A percentile compares a stretch with the other conserved stretches of the same genome.
phyloP scores from a whole-genome alignment of 2,329 filamentous ascomycete genomes.

The Neofusicoccum parvum region DNA sequence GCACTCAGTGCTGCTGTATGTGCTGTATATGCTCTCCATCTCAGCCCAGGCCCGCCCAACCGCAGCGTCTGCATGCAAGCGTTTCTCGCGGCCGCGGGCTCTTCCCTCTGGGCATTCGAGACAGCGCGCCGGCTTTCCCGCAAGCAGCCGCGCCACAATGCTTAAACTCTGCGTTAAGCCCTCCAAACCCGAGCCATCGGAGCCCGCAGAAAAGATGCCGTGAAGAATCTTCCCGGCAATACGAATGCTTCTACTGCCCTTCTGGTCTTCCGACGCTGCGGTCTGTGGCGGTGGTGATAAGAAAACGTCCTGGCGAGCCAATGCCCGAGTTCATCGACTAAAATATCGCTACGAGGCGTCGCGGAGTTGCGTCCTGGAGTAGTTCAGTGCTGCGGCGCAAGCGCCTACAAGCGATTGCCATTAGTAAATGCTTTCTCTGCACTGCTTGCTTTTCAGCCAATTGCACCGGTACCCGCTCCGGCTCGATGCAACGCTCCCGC shows the following conservation, averaged over 20 bases:
- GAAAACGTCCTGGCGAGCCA: not conserved
- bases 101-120: not conserved
- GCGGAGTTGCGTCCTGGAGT: not conserved
- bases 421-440: not conserved
- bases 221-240: not conserved
- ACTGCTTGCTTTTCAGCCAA: not conserved
- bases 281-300: not conserved
- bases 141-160: not conserved
- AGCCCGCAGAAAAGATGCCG: not conserved
- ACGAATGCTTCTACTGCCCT: not conserved
- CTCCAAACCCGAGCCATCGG: not conserved
- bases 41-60: not conserved
- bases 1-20: too few relatives aligned
- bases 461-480: not conserved
- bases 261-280: not conserved
- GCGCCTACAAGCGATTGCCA: conserved; percentile 1
- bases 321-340: not conserved
- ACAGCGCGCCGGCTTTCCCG: too few relatives aligned
- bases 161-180: not conserved
- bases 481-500: not conserved
- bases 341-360: not conserved
- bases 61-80: too few relatives aligned
- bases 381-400: not conserved
- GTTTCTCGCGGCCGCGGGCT: too few relatives aligned
- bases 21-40: not conserved